Conservation (phyloP, 441 rosid genomes). For the Eugenia klotzschiana region DNA sequence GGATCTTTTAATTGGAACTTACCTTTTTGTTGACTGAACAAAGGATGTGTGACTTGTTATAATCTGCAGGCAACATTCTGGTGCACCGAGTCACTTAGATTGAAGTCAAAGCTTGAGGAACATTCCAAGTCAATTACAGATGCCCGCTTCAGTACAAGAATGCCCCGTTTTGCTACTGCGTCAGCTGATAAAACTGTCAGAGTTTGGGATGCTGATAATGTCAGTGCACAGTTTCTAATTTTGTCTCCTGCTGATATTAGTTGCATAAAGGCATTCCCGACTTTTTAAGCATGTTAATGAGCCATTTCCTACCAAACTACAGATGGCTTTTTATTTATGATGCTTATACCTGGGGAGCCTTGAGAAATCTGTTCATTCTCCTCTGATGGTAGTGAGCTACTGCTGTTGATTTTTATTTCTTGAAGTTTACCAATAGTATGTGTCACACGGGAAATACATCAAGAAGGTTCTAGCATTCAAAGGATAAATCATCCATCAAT, state of each 20-base stretch:
- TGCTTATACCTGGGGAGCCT: neutral
- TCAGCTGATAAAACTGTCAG: slow-evolving; percentile 87
- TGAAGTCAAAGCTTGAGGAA: slow-evolving; percentile 69
- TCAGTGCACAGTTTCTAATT: slow-evolving; percentile 13
- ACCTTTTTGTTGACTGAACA: neutral
- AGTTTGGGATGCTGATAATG: slow-evolving; percentile 93
- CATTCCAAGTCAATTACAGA: slow-evolving; percentile 69
- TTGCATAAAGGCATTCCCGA: neutral
- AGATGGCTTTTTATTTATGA: neutral
- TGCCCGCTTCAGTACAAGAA: slow-evolving; percentile 80
- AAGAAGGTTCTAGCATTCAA: neutral
- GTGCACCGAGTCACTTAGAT: slow-evolving; percentile 42
- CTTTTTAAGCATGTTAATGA: neutral
- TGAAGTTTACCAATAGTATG: neutral
- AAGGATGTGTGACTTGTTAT: slow-evolving; percentile 1
- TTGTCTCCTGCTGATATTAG: neutral
- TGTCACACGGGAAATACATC: neutral
- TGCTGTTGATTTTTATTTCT: neutral
- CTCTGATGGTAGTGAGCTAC: neutral
- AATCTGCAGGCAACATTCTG: slow-evolving; percentile 69
- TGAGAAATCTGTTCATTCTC: neutral
- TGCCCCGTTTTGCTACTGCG: slow-evolving; percentile 82
- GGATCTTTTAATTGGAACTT: neutral
- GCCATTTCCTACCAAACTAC: neutral
- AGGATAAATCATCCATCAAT: neutral